Base-by-base conservation (phyloP, 1,139 yeast species). In the Nematodospora anomalae region DNA sequence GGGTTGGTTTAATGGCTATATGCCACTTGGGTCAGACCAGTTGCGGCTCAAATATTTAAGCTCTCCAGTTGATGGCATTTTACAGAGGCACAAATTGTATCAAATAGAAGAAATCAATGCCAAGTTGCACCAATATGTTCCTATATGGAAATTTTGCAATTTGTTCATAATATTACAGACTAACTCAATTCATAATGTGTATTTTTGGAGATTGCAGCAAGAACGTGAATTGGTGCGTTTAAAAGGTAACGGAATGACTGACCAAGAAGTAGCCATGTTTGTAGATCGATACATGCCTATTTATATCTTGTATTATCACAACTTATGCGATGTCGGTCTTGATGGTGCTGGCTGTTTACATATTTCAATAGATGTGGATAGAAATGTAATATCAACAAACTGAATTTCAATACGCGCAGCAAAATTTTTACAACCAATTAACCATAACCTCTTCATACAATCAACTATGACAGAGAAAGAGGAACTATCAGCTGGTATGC, bases 1-100 rank as follows among this genome's bases (percentile, higher is more conserved):
- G 62, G 98, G 98, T 2, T 92, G 98, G 98, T 88, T 90, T 60
- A 76, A 81, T 16, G 97, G 97, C 2, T 90, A 79, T 57, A 48
- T 54, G 23, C 74, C 90, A 2, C 49, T 67, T 11, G 55, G 50
- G 18, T 35, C 30, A 4, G 53, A 53, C 18, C 50, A 47, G 36
- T 38, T 66, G 9, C 43, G 47, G 9, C 14, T 52, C 5, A 50
- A 43, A 27, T 64, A 62, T 42, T 43, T 58, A 4, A 38, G 51
- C 2, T 33, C 55, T 6, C 53, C 51, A 10, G 36, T 46, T 3
- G 46, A 52, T 14, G 47, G 54, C 2, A 44, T 48, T 1, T 46
- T 67, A 13, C 60, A 55, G 29, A 43, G 45, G 6, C 56, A 60
- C 41, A 46, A 38, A 12, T 36, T 63, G 32, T 53, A 53, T 30